Evolutionary conservation across 2,329 filamentous ascomycete genomes (phyloP).

Genomic region (Zalaria sp.): DNA sequence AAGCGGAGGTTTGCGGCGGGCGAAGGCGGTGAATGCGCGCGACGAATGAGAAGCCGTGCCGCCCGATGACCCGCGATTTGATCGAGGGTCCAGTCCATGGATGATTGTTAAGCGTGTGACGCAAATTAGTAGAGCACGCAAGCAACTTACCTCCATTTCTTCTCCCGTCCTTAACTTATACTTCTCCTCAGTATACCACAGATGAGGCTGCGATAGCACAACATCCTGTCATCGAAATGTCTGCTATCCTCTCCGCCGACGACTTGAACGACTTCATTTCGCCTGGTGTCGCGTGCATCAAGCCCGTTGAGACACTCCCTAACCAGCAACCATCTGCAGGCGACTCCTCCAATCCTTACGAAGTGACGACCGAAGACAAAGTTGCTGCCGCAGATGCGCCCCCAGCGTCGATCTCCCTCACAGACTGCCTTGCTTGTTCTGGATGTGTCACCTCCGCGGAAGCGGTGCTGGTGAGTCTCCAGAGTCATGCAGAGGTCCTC

Average conservation of each 20-base stretch:
- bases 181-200: too few species aligned
- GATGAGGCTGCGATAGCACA: too few species aligned
- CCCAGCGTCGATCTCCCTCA: slow-evolving; percentile 85
- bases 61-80: too few species aligned
- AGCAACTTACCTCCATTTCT: too few species aligned
- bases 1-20: too few species aligned
- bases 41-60: too few species aligned
- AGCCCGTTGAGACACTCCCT: slow-evolving; percentile 87
- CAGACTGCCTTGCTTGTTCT: slow-evolving; percentile 93
- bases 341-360: slow-evolving; percentile 43
- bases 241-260: slow-evolving; percentile 90
- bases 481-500: slow-evolving; percentile 86
- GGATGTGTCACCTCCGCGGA: slow-evolving; percentile 96
- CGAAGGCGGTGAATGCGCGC: too few species aligned
- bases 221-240: slow-evolving; percentile 44
- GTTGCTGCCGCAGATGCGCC: slow-evolving; percentile 39
- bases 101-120: too few species aligned
- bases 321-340: slow-evolving; percentile 32
- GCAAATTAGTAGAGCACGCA: too few species aligned
- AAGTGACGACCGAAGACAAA: slow-evolving; percentile 89
- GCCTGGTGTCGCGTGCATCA: slow-evolving; percentile 94
- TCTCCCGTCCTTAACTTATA: too few species aligned
- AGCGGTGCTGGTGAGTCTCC: slow-evolving; percentile 87
- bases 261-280: slow-evolving; percentile 99
- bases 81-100: too few species aligned